Base-by-base conservation (phyloP, 208 protist genomes). In the Leishmania gerbilli region DNA sequence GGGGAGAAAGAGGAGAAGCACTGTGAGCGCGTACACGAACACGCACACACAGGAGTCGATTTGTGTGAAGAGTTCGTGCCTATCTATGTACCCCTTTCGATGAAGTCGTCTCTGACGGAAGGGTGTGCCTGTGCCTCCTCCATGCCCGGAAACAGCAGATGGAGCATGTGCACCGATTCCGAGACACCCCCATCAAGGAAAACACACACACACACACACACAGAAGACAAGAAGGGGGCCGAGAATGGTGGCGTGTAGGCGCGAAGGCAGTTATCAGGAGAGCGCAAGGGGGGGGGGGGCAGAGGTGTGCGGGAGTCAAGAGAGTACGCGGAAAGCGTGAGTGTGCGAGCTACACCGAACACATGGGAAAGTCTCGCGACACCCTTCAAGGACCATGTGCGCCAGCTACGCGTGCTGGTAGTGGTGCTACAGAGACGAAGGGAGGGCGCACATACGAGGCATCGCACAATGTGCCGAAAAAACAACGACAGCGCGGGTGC, bases 141-240 rank as follows among this genome's bases (percentile, higher is more conserved):
- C 8, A 24, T 49, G 40, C 21, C 68, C 21, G 24, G 17, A 31
- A 11, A 72, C 40, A 51, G 51, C 27, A 31, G n/a, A 56, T 55
- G 21, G 34, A 13, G 3, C 62, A 21, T 40, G 31, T 40, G 55
- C 78, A 86, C 71, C 31, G 71, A 75, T 47, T 47, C 24, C 27
- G 76, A 72, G 4, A 71, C 15, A 71, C 65, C 15, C 11, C 34
- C 11, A 45, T 15, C 0, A 40, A 34, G 47, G 19, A 8, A 40
- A 72, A 24, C 9, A 69, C 34, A 49, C 42, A 45, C 42, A 49
- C 42, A 45, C 42, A 49, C 8, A 17, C 0, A 15, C 75, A 67
- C 8, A 51, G 40, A 82, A 67, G 31, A 56, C 27, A 89, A 31
- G 21, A 34, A 84, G n/a, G 47, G 4, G 24, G 31, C 40, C 40